A percentile compares a stretch with the other conserved stretches of the same genome.
These are phyloP conservation scores for Candida glucosophila DNA, from an alignment of 1,139 yeast species.

Conservation along the genomic window DNA sequence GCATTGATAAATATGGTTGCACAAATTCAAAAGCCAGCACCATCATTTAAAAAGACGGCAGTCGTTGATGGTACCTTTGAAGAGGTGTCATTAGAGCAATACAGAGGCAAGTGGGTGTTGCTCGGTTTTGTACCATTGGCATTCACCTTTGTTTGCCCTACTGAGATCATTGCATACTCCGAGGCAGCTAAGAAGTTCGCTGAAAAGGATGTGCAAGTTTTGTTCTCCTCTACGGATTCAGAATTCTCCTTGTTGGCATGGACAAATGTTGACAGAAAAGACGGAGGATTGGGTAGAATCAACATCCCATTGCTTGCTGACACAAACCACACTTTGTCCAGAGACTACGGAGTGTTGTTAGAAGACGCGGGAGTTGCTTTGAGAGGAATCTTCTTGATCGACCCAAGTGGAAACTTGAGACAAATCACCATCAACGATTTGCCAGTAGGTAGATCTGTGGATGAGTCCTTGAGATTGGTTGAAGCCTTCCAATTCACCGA, in stretches of 20 bases:
- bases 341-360: slow-evolving; percentile 92
- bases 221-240: slow-evolving; percentile 96
- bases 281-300: slow-evolving; percentile 96
- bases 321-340: slow-evolving; percentile 90
- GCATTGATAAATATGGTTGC: slow-evolving; percentile 73
- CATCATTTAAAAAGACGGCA: slow-evolving; percentile 91
- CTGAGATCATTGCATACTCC: slow-evolving; percentile 97
- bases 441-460: slow-evolving; percentile 98
- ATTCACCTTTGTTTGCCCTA: slow-evolving; percentile 98
- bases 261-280: slow-evolving; percentile 94
- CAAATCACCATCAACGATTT: slow-evolving; percentile 96
- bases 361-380: slow-evolving; percentile 95
- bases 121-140: slow-evolving; percentile 97
- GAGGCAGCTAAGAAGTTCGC: slow-evolving; percentile 87
- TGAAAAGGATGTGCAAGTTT: slow-evolving; percentile 79
- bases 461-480: slow-evolving; percentile 91
- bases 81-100: slow-evolving; percentile 87
- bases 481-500: slow-evolving; percentile 92
- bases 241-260: slow-evolving; percentile 96
- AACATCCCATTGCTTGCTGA: slow-evolving; percentile 93
- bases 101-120: slow-evolving; percentile 96
- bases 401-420: slow-evolving; percentile 90
- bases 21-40: slow-evolving; percentile 89
- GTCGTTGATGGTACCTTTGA: slow-evolving; percentile 93
- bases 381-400: slow-evolving; percentile 96